A percentile compares a stretch with the other conserved stretches of the same genome.
Conservation (phyloP, 805 yeast genomes). For the Jamesozyma spencerorum region DNA sequence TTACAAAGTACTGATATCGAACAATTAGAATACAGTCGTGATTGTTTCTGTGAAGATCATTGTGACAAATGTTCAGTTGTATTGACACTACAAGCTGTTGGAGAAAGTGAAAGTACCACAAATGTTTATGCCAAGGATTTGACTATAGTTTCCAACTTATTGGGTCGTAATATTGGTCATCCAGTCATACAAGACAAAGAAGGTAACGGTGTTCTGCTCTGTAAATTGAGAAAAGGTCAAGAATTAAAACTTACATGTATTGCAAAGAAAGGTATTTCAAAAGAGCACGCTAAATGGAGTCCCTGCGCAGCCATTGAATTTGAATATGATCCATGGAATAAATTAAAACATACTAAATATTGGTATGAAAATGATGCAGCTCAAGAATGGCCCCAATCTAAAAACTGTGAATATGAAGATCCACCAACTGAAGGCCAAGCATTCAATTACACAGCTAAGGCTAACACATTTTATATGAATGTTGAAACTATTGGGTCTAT, state of each 20-base stretch:
- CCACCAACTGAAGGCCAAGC: constrained; percentile 80
- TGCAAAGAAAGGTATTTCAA: constrained; percentile 94
- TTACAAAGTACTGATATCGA: constrained; percentile 78
- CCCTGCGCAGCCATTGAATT: constrained; percentile 94
- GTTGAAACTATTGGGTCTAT: constrained; percentile 90
- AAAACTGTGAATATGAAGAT: constrained; percentile 92
- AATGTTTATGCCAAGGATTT: constrained; percentile 84
- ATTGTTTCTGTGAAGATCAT: constrained; percentile 96
- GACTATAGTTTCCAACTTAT: constrained; percentile 34
- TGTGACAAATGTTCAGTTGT: constrained; percentile 93
- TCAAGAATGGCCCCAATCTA: constrained; percentile 86
- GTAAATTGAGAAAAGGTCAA: constrained; percentile 87
- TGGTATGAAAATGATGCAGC: constrained; percentile 91
- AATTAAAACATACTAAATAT: constrained; percentile 86
- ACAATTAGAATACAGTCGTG: constrained; percentile 76
- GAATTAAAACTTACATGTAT: constrained; percentile 82
- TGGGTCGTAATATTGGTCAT: constrained; percentile 50
- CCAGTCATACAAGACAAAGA: constrained; percentile 78
- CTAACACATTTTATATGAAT: constrained; percentile 73
- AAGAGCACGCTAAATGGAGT: constrained; percentile 98
- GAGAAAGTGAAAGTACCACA: constrained; percentile 81
- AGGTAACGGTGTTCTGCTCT: constrained; percentile 78
- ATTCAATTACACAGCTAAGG: constrained; percentile 77
- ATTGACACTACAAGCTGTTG: constrained; percentile 74
- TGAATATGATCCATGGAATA: constrained; percentile 99